Percentiles rank a stretch among this genome's conserved stretches.
phyloP scores from a whole-genome alignment of 352 stramenopile species.

The Pilasporangium apinafurcum region DNA sequence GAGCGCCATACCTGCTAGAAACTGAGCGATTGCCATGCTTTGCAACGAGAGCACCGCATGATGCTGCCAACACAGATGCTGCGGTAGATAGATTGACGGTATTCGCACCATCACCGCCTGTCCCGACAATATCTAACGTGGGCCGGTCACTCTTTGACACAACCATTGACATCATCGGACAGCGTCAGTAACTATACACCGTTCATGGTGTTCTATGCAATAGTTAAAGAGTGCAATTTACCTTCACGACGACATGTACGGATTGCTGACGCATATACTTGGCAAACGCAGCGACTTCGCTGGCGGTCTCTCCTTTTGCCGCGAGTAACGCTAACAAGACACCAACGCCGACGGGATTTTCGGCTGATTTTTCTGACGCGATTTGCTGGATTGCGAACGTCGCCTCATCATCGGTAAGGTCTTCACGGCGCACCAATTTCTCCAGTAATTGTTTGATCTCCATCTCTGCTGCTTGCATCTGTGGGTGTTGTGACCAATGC shows the following conservation, averaged over 20 bases:
- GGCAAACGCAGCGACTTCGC: slow-evolving; percentile 95
- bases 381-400: slow-evolving; percentile 67
- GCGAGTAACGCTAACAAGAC: slow-evolving; percentile 93
- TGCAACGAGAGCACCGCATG: slow-evolving; percentile 90
- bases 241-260: slow-evolving; percentile 62
- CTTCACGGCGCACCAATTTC: slow-evolving; percentile 66
- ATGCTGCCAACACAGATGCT: slow-evolving; percentile 91
- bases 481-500: neutral
- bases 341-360: slow-evolving; percentile 75
- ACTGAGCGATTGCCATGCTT: slow-evolving; percentile 98
- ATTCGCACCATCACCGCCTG: slow-evolving; percentile 96
- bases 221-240: slow-evolving; percentile 7
- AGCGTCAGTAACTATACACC: neutral
- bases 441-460: slow-evolving; percentile 68
- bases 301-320: slow-evolving; percentile 91
- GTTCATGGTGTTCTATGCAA: too few relatives aligned
- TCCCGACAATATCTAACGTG: slow-evolving; percentile 98
- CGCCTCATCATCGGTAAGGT: slow-evolving; percentile 64
- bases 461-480: slow-evolving; percentile 18
- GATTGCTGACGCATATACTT: slow-evolving; percentile 94
- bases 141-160: slow-evolving; percentile 41
- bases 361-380: slow-evolving; percentile 46
- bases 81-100: slow-evolving; percentile 99
- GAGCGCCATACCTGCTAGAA: slow-evolving; percentile 67
- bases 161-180: slow-evolving; percentile 5